phyloP scores from a whole-genome alignment of 371 early-diverging fungal species.

The Mortierella polycephala region DNA sequence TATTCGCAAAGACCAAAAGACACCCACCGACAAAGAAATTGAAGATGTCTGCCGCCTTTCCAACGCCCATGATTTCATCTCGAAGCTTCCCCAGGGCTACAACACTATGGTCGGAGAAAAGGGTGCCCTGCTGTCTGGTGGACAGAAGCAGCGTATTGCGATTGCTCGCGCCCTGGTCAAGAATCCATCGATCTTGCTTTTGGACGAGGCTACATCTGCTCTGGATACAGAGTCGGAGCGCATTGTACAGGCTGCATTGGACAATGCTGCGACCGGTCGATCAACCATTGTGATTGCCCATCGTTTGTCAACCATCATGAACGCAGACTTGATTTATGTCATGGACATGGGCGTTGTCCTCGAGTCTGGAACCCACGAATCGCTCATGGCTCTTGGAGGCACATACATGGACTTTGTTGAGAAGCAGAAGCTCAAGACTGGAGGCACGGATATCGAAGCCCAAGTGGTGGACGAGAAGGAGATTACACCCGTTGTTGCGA shows the following conservation, averaged over 20 bases:
- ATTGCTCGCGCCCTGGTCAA: conserved; percentile 92
- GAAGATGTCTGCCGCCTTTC: conserved; percentile 70
- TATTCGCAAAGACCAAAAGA: conserved; percentile 59
- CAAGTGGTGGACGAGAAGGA: conserved; percentile 11
- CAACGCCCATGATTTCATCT: conserved; percentile 84
- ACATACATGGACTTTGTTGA: conserved; percentile 61
- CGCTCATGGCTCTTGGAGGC: conserved; percentile 63
- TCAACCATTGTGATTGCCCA: conserved; percentile 77
- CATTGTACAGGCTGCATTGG: conserved; percentile 87
- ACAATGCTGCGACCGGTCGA: conserved; percentile 72
- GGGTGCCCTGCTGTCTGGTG: conserved; percentile 82
- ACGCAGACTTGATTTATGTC: conserved; percentile 88
- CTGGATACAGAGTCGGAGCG: conserved; percentile 90
- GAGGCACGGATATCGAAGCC: conserved; percentile 34
- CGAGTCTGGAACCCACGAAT: conserved; percentile 77
- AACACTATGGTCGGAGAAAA: conserved; percentile 85
- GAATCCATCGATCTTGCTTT: conserved; percentile 82
- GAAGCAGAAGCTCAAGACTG: conserved; percentile 53
- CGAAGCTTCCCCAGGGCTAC: conserved; percentile 78
- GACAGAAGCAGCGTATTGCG: conserved; percentile 87
- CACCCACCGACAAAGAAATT: conserved; percentile 58
- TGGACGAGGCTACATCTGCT: conserved; percentile 97
- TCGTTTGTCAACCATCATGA: conserved; percentile 78
- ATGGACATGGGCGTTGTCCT: conserved; percentile 75
- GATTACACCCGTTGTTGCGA: background rate